Evolutionary conservation across 257 asterid genomes (phyloP), one percentile per base, ranked within the genome.

Genomic region (Galeopsis tetrahit): DNA sequence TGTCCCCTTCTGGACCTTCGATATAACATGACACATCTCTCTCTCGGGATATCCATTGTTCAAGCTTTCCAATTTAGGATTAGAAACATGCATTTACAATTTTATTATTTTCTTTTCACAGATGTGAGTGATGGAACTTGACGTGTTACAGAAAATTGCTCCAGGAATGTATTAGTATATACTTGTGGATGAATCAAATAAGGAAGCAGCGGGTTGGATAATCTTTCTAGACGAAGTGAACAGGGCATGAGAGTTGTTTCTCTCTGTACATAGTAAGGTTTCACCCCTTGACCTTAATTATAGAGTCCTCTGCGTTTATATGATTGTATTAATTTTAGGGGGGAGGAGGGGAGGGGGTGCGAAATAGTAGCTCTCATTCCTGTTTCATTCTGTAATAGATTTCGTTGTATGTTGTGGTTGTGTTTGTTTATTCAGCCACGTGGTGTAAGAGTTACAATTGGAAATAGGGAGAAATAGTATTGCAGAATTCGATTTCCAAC

Each of bases 221-320:
- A 66, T 72, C 79, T 67, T 60, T 74, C 39, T 73, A 69, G 77
- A 57, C 46, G 34, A 42, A 73, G 62, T 64, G 77, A 57, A 46
- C 57, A 84, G 84, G 75, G 85, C 81, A 42, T 40, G 11, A 42
- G 79, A 60, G 80, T 81, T 72, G 66, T 77, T 76, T 59, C 75
- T 75, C 69, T 74, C 69, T 86, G 94, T 90, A 88, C 58, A 90
- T 88, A 90, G 79, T 57, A 67, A 70, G 74, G 77, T 69, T 33
- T 58, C 68, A 68, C 63, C 74, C 78, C 79, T 52, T 72, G 57
- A 66, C 70, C 69, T 72, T 71, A 81, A 64, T 65, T 77, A 84
- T 78, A 83, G 82, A 83, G 80, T 57, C 68, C 58, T 62, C 4
- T 58, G 78, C 68, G 76, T 80, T 80, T 68, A 65, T 75, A 82